Evolutionary conservation across 768 basidiomycete species (phyloP), one percentile per base, ranked within the genome.

Genomic region (Boletus huronensis): DNA sequence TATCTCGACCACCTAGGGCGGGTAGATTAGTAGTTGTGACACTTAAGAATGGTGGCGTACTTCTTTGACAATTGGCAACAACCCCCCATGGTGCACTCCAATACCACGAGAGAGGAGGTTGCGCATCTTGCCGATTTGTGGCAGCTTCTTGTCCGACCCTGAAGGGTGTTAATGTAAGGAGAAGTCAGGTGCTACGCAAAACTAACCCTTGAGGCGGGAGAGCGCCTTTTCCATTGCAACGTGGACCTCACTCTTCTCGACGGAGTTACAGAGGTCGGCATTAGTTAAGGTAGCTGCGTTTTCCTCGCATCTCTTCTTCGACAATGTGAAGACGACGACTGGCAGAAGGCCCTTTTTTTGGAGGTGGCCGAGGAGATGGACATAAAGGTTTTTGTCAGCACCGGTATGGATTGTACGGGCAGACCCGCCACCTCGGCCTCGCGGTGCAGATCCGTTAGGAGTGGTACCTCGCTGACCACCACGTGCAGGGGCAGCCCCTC

Each of bases 181-280:
- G 6, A 32, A 48, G 25, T 39, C 50, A 26, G 48, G 53, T 39
- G 34, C 21, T 34, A n/a, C 7, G 14, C 50, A 28, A 31, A 35
- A 50, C 61, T 49, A 40, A 91, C 97, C 94, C 78, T 97, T 96
- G 52, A 99, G 75, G 31, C 97, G 77, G 36, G 87, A 87, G 35
- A 99, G 70, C 2, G 96, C 96, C 67, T 91, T 88, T 70, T 98
- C 97, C 53, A 98, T 84, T 2, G 88, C 87, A 48, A 98, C 82
- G 70, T 99, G 97, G 10, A 98, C 88, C 72, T 98, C 93, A 63
- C 95, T 98, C 79, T 94, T 98, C 74, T 99, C 97, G 45, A 85
- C 84, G 1, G 93, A 83, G 7, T 83, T 84, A 64, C 89, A 94
- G 34, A 99, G 75, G 72, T 99, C 94, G 31, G 84, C 78, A 70